A percentile compares a stretch with the other conserved stretches of the same genome.
phyloP scores from a whole-genome alignment of 1,284 basidiomycete genomes.

The Irpex sp. region DNA sequence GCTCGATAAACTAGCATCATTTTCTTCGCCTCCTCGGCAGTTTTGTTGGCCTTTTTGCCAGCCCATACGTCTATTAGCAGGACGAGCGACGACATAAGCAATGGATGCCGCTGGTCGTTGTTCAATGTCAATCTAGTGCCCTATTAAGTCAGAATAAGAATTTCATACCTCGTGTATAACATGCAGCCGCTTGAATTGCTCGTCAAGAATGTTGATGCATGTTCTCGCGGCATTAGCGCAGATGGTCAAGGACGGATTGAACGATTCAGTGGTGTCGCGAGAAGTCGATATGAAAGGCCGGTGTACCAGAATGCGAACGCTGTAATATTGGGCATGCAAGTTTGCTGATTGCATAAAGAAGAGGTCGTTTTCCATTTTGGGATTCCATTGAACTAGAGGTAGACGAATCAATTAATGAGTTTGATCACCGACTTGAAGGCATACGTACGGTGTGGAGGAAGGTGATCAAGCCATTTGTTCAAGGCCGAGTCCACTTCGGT shows the following conservation, averaged over 20 bases:
- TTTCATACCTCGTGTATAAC: too few relatives aligned
- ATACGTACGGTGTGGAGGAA: slow-evolving; percentile 40
- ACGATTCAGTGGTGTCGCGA: slow-evolving; percentile 29
- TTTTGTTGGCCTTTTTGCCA: too few relatives aligned
- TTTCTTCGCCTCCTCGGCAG: too few relatives aligned
- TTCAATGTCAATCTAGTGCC: too few relatives aligned
- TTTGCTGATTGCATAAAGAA: slow-evolving; percentile 48
- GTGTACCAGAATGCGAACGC: slow-evolving; percentile 49
- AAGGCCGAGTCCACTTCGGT: slow-evolving; percentile 51
- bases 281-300: slow-evolving; percentile 52
- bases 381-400: slow-evolving; percentile 39
- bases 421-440: too few relatives aligned
- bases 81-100: too few relatives aligned
- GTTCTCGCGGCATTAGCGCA: slow-evolving; percentile 55
- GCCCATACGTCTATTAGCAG: too few relatives aligned
- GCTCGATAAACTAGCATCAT: too few relatives aligned
- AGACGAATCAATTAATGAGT: too few relatives aligned
- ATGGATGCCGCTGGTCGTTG: too few relatives aligned
- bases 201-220: slow-evolving; percentile 45
- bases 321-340: slow-evolving; percentile 48
- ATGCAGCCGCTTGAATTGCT: background rate
- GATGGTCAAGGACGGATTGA: slow-evolving; percentile 51
- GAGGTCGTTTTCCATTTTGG: slow-evolving; percentile 33
- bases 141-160: too few relatives aligned
- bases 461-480: slow-evolving; percentile 51